Base-by-base conservation (phyloP, 495 filamentous ascomycete genomes). In the Cercophora samala region DNA sequence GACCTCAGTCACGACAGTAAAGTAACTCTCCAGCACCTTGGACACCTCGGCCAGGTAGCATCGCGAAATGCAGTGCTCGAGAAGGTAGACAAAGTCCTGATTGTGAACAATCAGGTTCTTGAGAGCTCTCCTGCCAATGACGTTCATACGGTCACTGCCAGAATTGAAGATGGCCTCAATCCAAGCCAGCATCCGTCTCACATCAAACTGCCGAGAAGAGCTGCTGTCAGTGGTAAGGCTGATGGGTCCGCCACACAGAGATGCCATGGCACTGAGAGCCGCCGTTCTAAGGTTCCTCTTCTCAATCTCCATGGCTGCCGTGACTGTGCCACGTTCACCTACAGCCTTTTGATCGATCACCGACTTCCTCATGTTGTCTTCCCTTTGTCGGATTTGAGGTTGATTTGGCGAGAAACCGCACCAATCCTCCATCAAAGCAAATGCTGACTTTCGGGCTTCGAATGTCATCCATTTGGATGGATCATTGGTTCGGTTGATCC, bases 401-500 rank as follows among this genome's bases (percentile, higher is more conserved):
- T 93, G 93, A 75, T 97, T 97, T 5, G 95, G 92, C 0, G 95
- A 96, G 75, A 95, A 96, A 0, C 96, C 95, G 79, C 96, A 98
- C 95, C 95, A 99, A 64, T 98, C 94, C 75, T 98, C 94, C 93
- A 99, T 98, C 37, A 98, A 78, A 5, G 93, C 89, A 73, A 98
- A 99, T 5, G 93, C 88, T 11, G 95, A 97, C 72, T 97, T 93
- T 24, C 95, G 83, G 0, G 93, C 90, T 74, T 97, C 95, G 68
- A 99, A 99, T 0, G 96, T 91, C 82, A 99, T 93, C 92, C 93
- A 98, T 22, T 91, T 85, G 1, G 90, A 88, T 4, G 93, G 89
- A 69, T 97, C 91, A 68, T 88, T 89, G 0, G 92, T 92, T 51
- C 91, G 88, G 71, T 95, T 97, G 67, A 97, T 90, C 15, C 91